phyloP scores from a whole-genome alignment of 345 rosid species.

The Arabis alpina region DNA sequence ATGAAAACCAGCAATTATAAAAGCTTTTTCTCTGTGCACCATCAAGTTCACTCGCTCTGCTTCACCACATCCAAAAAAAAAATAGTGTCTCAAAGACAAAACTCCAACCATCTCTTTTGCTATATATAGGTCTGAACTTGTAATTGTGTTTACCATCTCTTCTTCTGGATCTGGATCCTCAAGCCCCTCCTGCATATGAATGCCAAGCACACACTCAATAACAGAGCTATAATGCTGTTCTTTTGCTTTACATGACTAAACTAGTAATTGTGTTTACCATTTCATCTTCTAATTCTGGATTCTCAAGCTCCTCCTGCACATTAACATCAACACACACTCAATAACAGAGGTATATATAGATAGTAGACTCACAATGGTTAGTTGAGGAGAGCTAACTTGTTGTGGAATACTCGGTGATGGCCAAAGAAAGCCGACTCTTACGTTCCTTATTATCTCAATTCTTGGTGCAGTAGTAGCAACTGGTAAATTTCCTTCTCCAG shows the following conservation, averaged over 20 bases:
- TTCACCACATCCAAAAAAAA: neutral
- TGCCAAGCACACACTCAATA: neutral
- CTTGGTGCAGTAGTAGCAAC: neutral
- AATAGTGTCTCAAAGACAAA: constrained; percentile 11
- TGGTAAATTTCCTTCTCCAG: too few relatives aligned
- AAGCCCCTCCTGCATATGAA: neutral
- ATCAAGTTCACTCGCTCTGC: constrained; percentile 16
- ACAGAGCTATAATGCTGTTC: neutral
- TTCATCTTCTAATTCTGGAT: neutral
- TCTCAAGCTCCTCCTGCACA: constrained; percentile 3
- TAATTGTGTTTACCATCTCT: constrained; percentile 2
- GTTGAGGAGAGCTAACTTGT: neutral
- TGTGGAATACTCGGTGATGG: neutral
- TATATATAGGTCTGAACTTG: neutral
- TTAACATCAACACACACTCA: neutral
- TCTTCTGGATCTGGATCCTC: neutral
- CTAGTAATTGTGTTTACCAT: neutral
- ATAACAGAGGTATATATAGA: neutral
- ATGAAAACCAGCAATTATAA: neutral
- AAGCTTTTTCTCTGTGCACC: neutral
- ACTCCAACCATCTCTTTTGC: neutral
- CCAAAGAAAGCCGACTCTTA: neutral
- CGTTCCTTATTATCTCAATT: neutral
- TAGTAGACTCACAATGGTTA: neutral
- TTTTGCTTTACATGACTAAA: constrained; percentile 2